Evolutionary conservation across 176 grass and related monocot genomes (phyloP), one percentile per base, ranked within the genome.

Genomic region (Lolium multiflorum): DNA sequence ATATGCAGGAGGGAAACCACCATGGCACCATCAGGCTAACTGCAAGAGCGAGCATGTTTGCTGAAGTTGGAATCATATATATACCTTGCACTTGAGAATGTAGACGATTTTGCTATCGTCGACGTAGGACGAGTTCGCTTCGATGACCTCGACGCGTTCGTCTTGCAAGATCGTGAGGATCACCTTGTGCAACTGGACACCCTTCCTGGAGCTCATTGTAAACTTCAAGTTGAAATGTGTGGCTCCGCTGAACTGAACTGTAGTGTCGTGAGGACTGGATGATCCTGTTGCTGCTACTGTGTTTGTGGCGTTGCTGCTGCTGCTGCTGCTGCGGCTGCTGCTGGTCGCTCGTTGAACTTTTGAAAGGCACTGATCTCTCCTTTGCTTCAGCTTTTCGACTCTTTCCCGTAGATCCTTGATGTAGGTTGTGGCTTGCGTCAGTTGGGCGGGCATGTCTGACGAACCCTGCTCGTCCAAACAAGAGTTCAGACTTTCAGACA

Each of bases 321-420:
- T 41, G 39, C 39, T 62, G 70, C 64, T 57, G 41, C 41, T 43
- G 41, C 41, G 2, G 64, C 52, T 1, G 54, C 69, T 72, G 67
- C 21, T 10, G 11, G 46, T 55, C n/a, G 4, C 48, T 20, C 67
- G 49, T 28, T 79, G 84, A 16, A 69, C 57, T 25, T n/a, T 86
- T 50, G 56, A 6, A 35, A 14, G 74, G 56, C 16, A 74, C 26
- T 67, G 39, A 16, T 90, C 83, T 17, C 88, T 84, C 43, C 24
- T 75, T 49, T 82, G 82, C 76, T 7, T 90, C 47, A 90, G 69
- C 2, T 15, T 81, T 80, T 90, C 55, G 4, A 90, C 82, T 52
- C 63, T 86, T 18, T 90, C 88, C 47, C 54, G 16, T 5, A 90
- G 83, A 11, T 86, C 84, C 7, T 76, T 38, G 38, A 85, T 90